Evolutionary conservation across 345 rosid genomes (phyloP).

Genomic region (Citrus inodora): DNA sequence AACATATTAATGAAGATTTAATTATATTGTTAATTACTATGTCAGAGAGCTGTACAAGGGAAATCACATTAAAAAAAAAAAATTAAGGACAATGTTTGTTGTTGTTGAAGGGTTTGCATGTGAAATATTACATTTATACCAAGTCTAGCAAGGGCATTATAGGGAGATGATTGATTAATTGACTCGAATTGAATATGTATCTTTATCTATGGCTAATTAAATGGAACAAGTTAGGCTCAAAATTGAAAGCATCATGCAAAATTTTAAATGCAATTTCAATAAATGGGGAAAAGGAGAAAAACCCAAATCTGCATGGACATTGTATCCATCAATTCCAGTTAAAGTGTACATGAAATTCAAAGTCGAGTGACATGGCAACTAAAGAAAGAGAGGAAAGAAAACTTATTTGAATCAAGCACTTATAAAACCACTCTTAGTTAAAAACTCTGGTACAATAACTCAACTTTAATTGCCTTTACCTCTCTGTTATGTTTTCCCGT

Average conservation of each 20-base stretch:
- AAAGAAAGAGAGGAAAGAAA: too few relatives aligned
- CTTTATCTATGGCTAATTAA: background rate
- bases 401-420: background rate
- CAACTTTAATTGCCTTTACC: background rate
- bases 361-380: background rate
- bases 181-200: background rate
- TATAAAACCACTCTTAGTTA: background rate
- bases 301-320: too few relatives aligned
- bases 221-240: constrained; percentile 9
- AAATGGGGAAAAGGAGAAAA: background rate
- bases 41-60: background rate
- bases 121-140: background rate
- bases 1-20: background rate
- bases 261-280: background rate
- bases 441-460: too few relatives aligned
- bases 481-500: background rate
- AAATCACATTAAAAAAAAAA: too few relatives aligned
- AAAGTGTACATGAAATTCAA: background rate
- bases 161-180: background rate
- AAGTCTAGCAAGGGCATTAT: background rate
- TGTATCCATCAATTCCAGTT: too few relatives aligned
- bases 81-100: background rate
- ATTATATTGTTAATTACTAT: background rate
- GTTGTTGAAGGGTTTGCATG: background rate
- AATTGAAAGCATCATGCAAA: background rate